Percentiles rank a stretch among this genome's conserved stretches.
phyloP scores from a whole-genome alignment of 441 rosid genomes.

The Eugenia klotzschiana region DNA sequence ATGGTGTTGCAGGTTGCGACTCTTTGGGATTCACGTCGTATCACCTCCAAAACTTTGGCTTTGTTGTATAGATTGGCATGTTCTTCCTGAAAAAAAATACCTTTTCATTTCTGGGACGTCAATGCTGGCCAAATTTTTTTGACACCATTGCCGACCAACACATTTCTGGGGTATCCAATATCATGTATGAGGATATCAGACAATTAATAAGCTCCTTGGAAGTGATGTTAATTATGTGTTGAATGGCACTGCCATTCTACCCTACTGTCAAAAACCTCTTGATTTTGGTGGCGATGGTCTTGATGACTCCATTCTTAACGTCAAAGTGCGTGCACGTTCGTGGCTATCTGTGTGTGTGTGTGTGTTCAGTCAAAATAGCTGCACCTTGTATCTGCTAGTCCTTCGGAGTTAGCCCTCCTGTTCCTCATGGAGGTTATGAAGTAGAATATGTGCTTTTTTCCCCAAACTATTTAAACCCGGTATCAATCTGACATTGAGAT shows the following conservation, averaged over 20 bases:
- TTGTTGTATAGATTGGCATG: background rate
- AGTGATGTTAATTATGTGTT: background rate
- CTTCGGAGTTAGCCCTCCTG: background rate
- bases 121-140: background rate
- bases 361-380: background rate
- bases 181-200: background rate
- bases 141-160: background rate
- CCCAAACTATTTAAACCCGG: background rate
- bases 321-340: background rate
- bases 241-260: background rate
- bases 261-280: background rate
- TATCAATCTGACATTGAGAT: background rate
- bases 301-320: background rate
- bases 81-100: background rate
- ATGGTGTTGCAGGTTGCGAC: background rate
- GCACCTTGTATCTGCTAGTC: background rate
- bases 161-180: background rate
- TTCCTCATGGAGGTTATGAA: background rate
- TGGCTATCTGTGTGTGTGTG: background rate
- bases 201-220: background rate
- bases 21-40: background rate
- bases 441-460: background rate
- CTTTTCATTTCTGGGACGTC: background rate
- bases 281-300: background rate
- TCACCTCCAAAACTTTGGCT: background rate